A percentile compares a stretch with the other conserved stretches of the same genome.
phyloP scores from a whole-genome alignment of 345 rosid species.

The Eutrema japonicum region DNA sequence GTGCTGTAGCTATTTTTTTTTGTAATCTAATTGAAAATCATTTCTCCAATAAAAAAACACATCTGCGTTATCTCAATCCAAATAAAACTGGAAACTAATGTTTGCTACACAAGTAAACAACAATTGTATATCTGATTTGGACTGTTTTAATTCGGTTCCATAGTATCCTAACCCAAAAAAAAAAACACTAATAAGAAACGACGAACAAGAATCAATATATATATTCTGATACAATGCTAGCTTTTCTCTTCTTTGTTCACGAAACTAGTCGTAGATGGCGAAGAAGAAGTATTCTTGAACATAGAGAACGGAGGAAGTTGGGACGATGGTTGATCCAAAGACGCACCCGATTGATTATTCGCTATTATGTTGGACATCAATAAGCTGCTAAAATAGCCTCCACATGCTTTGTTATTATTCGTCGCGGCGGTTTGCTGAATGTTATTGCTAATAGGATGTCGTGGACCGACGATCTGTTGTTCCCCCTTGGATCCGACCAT shows the following conservation, averaged over 20 bases:
- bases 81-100: not conserved
- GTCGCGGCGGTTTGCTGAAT: conserved; percentile 33
- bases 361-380: conserved; percentile 49
- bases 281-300: conserved; percentile 46
- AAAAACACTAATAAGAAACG: not conserved
- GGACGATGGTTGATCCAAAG: conserved; percentile 39
- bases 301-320: conserved; percentile 52
- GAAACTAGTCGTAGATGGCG: conserved; percentile 43
- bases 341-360: conserved; percentile 39
- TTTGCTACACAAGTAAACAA: conserved; percentile 10
- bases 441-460: conserved; percentile 25
- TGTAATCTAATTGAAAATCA: not conserved
- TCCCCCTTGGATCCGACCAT: conserved; percentile 57
- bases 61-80: not conserved
- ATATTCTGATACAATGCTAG: conserved; percentile 38
- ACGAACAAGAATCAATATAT: conserved; percentile 38
- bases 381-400: conserved; percentile 53
- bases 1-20: not conserved
- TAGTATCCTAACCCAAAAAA: not conserved
- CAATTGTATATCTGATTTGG: conserved; percentile 32
- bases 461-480: conserved; percentile 30
- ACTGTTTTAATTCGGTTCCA: conserved; percentile 16
- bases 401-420: conserved; percentile 56
- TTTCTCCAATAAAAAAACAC: not conserved
- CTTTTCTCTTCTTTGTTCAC: conserved; percentile 51